Evolutionary conservation across 129 eudicot species (phyloP).

Genomic region (Flaveria trinervia): DNA sequence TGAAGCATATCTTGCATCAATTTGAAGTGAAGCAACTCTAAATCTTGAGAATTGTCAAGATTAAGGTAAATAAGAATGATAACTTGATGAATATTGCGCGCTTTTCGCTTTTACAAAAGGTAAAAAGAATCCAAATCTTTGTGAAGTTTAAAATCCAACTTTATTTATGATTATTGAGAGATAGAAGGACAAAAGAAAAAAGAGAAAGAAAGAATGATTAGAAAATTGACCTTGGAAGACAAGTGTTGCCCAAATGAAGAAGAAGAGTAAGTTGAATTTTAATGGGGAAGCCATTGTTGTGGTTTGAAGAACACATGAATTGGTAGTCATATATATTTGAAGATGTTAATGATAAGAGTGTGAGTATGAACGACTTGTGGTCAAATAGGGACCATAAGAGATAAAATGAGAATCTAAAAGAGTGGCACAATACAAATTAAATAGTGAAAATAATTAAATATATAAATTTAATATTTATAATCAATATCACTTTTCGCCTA

Average conservation of each 20-base stretch:
- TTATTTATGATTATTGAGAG: slow-evolving; percentile 10
- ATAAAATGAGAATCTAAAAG: slow-evolving; percentile 44
- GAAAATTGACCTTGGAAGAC: slow-evolving; percentile 47
- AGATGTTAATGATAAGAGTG: slow-evolving; percentile 44
- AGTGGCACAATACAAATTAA: slow-evolving; percentile 11
- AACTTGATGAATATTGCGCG: neutral
- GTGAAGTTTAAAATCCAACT: slow-evolving; percentile 22
- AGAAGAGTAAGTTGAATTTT: slow-evolving; percentile 36
- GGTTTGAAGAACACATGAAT: slow-evolving; percentile 35
- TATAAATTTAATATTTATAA: neutral
- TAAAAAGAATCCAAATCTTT: slow-evolving; percentile 15
- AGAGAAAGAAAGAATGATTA: neutral
- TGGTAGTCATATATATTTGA: slow-evolving; percentile 37
- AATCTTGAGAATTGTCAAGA: slow-evolving; percentile 7
- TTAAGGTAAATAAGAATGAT: neutral
- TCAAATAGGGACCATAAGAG: slow-evolving; percentile 65
- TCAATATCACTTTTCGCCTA: neutral
- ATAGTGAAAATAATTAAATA: slow-evolving; percentile 1
- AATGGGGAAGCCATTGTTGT: slow-evolving; percentile 45
- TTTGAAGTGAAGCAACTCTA: slow-evolving; percentile 1
- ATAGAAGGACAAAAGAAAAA: neutral
- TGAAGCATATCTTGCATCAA: slow-evolving; percentile 15
- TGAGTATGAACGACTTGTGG: slow-evolving; percentile 42
- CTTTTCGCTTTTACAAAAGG: neutral
- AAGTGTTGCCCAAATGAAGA: slow-evolving; percentile 47